phyloP scores from a whole-genome alignment of 2,329 filamentous ascomycete species.

The Neophaeococcomyces mojaviensis region DNA sequence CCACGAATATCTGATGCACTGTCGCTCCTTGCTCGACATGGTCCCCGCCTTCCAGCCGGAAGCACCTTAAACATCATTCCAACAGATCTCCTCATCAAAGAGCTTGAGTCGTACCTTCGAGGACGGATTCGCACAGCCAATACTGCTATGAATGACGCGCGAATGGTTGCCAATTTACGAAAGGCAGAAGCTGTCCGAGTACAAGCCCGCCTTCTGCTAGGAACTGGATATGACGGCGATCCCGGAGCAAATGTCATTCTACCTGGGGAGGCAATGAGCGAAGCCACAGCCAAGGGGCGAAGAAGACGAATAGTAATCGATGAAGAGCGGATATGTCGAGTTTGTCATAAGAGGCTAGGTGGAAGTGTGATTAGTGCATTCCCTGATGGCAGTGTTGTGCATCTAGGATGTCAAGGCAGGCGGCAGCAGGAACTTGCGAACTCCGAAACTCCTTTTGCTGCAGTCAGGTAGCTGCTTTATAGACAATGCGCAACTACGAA shows the following conservation, averaged over 20 bases:
- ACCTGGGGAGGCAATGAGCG: constrained; percentile 12
- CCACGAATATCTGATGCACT: constrained; percentile 73
- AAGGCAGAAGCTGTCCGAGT: constrained; percentile 72
- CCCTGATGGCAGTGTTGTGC: constrained; percentile 67
- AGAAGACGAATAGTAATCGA: constrained; percentile 68
- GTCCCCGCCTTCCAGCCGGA: constrained; percentile 78
- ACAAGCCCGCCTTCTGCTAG: constrained; percentile 66
- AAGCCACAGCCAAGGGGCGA: constrained; percentile 42
- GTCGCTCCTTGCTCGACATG: constrained; percentile 81
- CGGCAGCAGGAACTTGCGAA: constrained; percentile 23
- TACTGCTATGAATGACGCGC: constrained; percentile 69
- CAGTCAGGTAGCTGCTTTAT: neutral
- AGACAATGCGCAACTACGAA: neutral
- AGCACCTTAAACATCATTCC: constrained; percentile 84
- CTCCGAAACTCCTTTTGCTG: neutral
- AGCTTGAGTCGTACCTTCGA: constrained; percentile 84
- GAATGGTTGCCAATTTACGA: constrained; percentile 67
- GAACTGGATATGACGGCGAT: constrained; percentile 45
- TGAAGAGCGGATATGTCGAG: constrained; percentile 82
- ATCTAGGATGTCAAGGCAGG: constrained; percentile 66
- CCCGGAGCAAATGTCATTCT: neutral
- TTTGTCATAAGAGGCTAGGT: constrained; percentile 88
- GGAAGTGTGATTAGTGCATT: constrained; percentile 85
- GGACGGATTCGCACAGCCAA: constrained; percentile 84
- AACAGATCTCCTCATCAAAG: constrained; percentile 64